These are phyloP conservation scores for Trichoderma guizhouense DNA, from an alignment of 2,329 filamentous ascomycete genomes.

Conservation along the genomic window DNA sequence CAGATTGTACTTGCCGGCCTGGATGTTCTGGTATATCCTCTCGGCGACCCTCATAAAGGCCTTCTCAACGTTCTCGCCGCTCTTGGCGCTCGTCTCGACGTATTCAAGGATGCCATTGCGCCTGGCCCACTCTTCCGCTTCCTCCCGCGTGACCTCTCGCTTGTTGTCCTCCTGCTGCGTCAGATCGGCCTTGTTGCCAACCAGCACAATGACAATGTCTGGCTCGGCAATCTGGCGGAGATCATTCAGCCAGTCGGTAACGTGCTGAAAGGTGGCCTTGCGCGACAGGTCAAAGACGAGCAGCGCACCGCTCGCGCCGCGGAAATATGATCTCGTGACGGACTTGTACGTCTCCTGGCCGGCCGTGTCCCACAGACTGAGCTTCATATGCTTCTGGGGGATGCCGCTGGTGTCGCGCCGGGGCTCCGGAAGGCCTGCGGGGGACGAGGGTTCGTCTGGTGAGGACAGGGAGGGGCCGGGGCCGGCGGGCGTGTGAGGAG, in stretches of 20 bases:
- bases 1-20: conserved; percentile 89
- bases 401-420: conserved; percentile 38
- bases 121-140: conserved; percentile 87
- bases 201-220: conserved; percentile 88
- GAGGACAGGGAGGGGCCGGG: conserved; percentile 27
- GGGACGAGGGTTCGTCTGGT: conserved; percentile 19
- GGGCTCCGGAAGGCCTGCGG: conserved; percentile 52
- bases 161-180: conserved; percentile 57
- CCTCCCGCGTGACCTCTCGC: conserved; percentile 74
- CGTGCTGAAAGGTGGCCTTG: conserved; percentile 78
- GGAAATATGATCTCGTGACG: conserved; percentile 90
- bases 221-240: conserved; percentile 92
- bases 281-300: conserved; percentile 95
- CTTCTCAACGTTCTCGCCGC: conserved; percentile 86
- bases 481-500: conserved; percentile 60
- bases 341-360: conserved; percentile 98
- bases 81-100: conserved; percentile 95
- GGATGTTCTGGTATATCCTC: conserved; percentile 94
- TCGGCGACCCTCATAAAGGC: conserved; percentile 93
- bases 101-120: conserved; percentile 86
- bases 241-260: conserved; percentile 91
- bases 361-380: conserved; percentile 92
- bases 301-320: conserved; percentile 67
- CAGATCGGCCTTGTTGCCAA: conserved; percentile 93
- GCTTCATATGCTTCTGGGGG: conserved; percentile 79